Percentiles rank a stretch among this genome's conserved stretches.
Evolutionary conservation across 2,329 filamentous ascomycete species (phyloP).

Genomic region (Colletotrichum sp.): DNA sequence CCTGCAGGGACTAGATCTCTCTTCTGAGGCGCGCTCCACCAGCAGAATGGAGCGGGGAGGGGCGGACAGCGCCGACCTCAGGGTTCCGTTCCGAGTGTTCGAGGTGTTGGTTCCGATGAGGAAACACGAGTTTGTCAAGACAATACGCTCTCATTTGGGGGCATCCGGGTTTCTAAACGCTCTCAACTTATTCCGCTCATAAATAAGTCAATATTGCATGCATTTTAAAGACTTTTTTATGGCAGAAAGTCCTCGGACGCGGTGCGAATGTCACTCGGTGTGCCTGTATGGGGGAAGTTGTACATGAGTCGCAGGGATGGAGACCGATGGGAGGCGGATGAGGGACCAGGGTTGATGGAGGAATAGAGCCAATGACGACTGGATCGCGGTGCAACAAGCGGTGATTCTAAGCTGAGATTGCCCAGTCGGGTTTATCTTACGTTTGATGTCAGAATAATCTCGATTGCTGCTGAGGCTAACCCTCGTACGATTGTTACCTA

Average conservation of each 20-base stretch:
- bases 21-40: not conserved
- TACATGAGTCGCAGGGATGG: not conserved
- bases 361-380: not conserved
- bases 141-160: not conserved
- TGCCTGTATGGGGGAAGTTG: not conserved
- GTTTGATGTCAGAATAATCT: not conserved
- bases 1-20: not conserved
- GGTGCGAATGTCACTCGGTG: not conserved
- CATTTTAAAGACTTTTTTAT: not conserved
- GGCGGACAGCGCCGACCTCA: not conserved
- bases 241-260: not conserved
- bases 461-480: not conserved
- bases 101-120: not conserved
- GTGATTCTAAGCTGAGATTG: not conserved
- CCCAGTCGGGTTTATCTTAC: not conserved
- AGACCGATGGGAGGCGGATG: not conserved
- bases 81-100: not conserved
- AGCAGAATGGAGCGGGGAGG: not conserved
- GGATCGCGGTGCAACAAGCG: not conserved
- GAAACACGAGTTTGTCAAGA: not conserved
- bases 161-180: accelerated
- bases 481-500: not conserved
- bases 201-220: not conserved
- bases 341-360: not conserved
- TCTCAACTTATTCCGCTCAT: not conserved